Evolutionary conservation across 2,329 filamentous ascomycete genomes (phyloP).

Genomic region (Claviceps spartinae): DNA sequence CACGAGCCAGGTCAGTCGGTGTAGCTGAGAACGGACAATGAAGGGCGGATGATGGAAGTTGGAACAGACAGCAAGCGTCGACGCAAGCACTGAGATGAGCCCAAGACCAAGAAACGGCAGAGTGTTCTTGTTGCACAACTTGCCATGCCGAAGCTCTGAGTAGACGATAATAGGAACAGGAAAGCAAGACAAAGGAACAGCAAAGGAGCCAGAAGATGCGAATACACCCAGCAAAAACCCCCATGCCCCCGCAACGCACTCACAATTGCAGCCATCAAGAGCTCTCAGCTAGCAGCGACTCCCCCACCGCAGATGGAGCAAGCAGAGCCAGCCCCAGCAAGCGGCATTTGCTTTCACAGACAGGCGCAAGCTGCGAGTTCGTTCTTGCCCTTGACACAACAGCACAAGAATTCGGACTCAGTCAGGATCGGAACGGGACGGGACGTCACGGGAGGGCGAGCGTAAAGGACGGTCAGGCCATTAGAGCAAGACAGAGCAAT

Average conservation of each 20-base stretch:
- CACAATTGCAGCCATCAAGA: slow-evolving; percentile 24
- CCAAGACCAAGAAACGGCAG: too few relatives aligned
- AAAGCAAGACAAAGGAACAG: neutral
- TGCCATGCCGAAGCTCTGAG: too few relatives aligned
- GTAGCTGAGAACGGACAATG: too few relatives aligned
- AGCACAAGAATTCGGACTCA: too few relatives aligned
- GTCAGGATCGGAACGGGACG: too few relatives aligned
- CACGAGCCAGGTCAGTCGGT: neutral
- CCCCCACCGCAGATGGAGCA: slow-evolving; percentile 1
- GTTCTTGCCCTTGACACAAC: too few relatives aligned
- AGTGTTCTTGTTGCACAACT: too few relatives aligned
- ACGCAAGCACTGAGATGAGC: neutral
- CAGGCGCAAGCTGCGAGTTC: too few relatives aligned
- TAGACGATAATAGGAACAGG: neutral
- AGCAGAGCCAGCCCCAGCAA: neutral
- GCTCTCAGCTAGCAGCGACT: slow-evolving; percentile 7
- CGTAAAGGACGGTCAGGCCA: too few relatives aligned
- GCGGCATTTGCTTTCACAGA: neutral
- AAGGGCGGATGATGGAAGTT: neutral
- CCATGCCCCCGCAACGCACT: slow-evolving; percentile 8
- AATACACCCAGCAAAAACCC: neutral
- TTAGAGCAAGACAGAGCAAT: too few relatives aligned
- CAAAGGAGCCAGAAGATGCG: neutral
- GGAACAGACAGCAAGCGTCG: neutral
- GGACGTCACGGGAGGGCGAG: too few relatives aligned